A percentile compares a stretch with the other conserved stretches of the same genome.
Conservation (phyloP, 2,329 filamentous ascomycete genomes). For the Alternaria gansuensis region DNA sequence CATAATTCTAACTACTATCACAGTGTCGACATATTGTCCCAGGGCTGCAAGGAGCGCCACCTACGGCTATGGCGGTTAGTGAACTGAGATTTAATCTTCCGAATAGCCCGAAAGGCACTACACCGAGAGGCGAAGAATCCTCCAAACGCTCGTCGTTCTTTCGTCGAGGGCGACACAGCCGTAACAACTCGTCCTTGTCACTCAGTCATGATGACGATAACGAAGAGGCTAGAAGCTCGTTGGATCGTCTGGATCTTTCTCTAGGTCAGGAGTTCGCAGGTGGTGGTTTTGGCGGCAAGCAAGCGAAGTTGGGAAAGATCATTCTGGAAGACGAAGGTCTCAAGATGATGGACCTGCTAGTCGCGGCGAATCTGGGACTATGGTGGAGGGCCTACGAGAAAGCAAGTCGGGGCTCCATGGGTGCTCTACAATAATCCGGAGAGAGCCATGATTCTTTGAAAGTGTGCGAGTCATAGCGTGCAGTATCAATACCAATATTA, state of each 20-base stretch:
- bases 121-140: conserved; percentile 42
- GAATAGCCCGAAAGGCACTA: conserved; percentile 55
- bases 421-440: neutral
- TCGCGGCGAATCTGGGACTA: conserved; percentile 88
- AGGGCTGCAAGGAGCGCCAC: conserved; percentile 50
- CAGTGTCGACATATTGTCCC: conserved; percentile 75
- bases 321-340: conserved; percentile 88
- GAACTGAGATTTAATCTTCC: conserved; percentile 92
- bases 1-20: neutral
- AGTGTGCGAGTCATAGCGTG: neutral
- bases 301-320: conserved; percentile 92
- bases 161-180: conserved; percentile 40
- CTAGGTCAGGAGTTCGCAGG: conserved; percentile 85
- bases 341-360: conserved; percentile 93
- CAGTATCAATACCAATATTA: neutral
- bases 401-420: conserved; percentile 19
- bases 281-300: conserved; percentile 83
- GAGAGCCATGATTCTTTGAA: neutral
- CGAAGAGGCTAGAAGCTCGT: conserved; percentile 42
- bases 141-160: conserved; percentile 51
- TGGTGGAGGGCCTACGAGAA: conserved; percentile 92
- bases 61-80: conserved; percentile 67
- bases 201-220: conserved; percentile 27
- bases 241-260: conserved; percentile 71
- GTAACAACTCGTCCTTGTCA: conserved; percentile 42